A percentile compares a stretch with the other conserved stretches of the same genome.
phyloP scores from a whole-genome alignment of 2,329 filamentous ascomycete genomes.

The Curvularia verruculosa region DNA sequence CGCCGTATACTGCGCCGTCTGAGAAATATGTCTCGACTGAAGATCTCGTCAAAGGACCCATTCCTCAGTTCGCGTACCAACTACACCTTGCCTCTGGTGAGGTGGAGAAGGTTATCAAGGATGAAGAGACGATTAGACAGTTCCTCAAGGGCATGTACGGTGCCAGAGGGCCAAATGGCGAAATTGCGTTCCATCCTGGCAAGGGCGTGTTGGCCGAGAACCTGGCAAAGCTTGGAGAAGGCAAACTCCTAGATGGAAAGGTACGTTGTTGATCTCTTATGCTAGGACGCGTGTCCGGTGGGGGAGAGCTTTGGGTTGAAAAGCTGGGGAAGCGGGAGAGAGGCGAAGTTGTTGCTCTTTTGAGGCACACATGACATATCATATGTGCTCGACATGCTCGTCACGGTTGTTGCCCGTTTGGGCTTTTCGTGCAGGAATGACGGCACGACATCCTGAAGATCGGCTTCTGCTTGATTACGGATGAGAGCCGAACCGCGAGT shows the following conservation, averaged over 20 bases:
- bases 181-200: constrained; percentile 63
- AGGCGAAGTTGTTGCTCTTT: background rate
- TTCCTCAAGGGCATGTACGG: constrained; percentile 77
- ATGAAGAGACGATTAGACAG: constrained; percentile 67
- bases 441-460: constrained; percentile 6
- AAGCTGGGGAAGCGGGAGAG: background rate
- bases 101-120: constrained; percentile 53
- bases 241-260: constrained; percentile 67
- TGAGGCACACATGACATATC: background rate
- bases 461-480: constrained; percentile 6
- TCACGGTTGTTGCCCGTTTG: constrained; percentile 1
- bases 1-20: constrained; percentile 66
- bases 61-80: constrained; percentile 83
- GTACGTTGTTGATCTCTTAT: constrained; percentile 45
- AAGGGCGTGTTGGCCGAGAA: constrained; percentile 70
- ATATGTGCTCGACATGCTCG: background rate
- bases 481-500: background rate
- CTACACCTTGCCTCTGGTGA: constrained; percentile 75
- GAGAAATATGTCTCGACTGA: constrained; percentile 63
- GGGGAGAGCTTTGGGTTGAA: background rate
- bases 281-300: constrained; percentile 10
- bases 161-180: constrained; percentile 62
- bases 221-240: constrained; percentile 62
- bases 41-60: constrained; percentile 60
- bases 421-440: constrained; percentile 3